These are phyloP conservation scores for Phytopythium oedochilum DNA, from an alignment of 352 stramenopile genomes.

Conservation along the genomic window DNA sequence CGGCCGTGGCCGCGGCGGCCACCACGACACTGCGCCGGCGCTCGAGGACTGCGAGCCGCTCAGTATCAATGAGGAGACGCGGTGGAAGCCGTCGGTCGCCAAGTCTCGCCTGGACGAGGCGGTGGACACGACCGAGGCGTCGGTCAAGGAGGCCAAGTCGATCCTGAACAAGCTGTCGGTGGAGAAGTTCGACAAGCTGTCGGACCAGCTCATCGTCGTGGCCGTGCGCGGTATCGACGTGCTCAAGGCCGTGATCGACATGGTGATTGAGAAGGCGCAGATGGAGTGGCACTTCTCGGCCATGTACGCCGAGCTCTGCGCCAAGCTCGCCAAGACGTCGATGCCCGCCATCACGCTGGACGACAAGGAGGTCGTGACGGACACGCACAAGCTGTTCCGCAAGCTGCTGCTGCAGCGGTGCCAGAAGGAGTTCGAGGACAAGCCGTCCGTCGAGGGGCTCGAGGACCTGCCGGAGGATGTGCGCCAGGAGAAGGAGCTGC, in stretches of 20 bases:
- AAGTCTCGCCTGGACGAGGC: conserved; percentile 51
- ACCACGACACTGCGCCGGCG: conserved; percentile 44
- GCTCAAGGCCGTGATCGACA: conserved; percentile 86
- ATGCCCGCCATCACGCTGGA: conserved; percentile 74
- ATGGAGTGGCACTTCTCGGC: conserved; percentile 95
- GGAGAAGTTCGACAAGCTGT: conserved; percentile 96
- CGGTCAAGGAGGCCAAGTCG: conserved; percentile 84
- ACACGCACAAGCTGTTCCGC: conserved; percentile 92
- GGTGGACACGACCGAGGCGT: conserved; percentile 54
- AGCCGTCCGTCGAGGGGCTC: conserved; percentile 67
- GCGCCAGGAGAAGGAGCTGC: conserved; percentile 67
- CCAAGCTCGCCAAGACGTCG: conserved; percentile 86
- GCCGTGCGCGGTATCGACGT: conserved; percentile 81
- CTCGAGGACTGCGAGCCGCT: conserved; percentile 63
- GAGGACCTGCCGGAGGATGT: conserved; percentile 49
- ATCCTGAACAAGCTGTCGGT: conserved; percentile 97
- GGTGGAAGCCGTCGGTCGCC: conserved; percentile 71
- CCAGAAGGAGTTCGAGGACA: conserved; percentile 93
- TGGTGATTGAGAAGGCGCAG: conserved; percentile 95
- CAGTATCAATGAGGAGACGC: conserved; percentile 78
- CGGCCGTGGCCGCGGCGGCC: conserved; percentile 27
- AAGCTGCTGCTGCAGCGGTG: conserved; percentile 91
- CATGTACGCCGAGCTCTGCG: conserved; percentile 95
- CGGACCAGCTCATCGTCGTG: conserved; percentile 88
- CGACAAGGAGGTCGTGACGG: conserved; percentile 49